Percentiles rank a stretch among this genome's conserved stretches.
Conservation (phyloP, 1,139 yeast genomes). For the Trichomonascaceae sp. region DNA sequence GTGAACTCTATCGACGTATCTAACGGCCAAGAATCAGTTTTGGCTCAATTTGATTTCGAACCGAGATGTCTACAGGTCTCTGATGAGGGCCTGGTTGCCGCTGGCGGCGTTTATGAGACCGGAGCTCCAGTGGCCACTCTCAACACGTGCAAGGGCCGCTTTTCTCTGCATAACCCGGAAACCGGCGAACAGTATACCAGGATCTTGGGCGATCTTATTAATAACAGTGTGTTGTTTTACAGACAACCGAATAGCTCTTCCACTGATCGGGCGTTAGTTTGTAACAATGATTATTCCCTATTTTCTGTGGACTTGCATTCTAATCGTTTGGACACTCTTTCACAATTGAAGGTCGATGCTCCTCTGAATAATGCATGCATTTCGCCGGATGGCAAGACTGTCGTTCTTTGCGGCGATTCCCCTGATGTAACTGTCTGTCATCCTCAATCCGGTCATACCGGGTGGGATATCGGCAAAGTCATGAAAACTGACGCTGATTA, state of each 20-base stretch:
- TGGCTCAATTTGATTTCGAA: slow-evolving; percentile 48
- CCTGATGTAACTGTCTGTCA: slow-evolving; percentile 46
- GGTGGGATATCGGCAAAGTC: slow-evolving; percentile 28
- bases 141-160: slow-evolving; percentile 43
- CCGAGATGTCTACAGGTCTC: slow-evolving; percentile 67
- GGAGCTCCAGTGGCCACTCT: slow-evolving; percentile 21
- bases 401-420: slow-evolving; percentile 57
- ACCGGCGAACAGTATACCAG: slow-evolving; percentile 45
- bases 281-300: slow-evolving; percentile 74
- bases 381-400: slow-evolving; percentile 50
- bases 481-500: slow-evolving; percentile 61
- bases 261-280: slow-evolving; percentile 47
- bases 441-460: slow-evolving; percentile 21
- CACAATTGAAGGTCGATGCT: slow-evolving; percentile 39
- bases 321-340: slow-evolving; percentile 38
- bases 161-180: slow-evolving; percentile 50
- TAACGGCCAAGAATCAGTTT: slow-evolving; percentile 33
- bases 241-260: slow-evolving; percentile 34
- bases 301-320: slow-evolving; percentile 57
- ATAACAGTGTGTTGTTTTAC: slow-evolving; percentile 67
- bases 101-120: slow-evolving; percentile 58
- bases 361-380: slow-evolving; percentile 57
- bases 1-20: slow-evolving; percentile 42
- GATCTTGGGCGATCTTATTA: slow-evolving; percentile 72
- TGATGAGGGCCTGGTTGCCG: slow-evolving; percentile 49